These are phyloP conservation scores for Mollisiaceae sp. DNA, from an alignment of 2,329 filamentous ascomycete species.

Conservation along the genomic window DNA sequence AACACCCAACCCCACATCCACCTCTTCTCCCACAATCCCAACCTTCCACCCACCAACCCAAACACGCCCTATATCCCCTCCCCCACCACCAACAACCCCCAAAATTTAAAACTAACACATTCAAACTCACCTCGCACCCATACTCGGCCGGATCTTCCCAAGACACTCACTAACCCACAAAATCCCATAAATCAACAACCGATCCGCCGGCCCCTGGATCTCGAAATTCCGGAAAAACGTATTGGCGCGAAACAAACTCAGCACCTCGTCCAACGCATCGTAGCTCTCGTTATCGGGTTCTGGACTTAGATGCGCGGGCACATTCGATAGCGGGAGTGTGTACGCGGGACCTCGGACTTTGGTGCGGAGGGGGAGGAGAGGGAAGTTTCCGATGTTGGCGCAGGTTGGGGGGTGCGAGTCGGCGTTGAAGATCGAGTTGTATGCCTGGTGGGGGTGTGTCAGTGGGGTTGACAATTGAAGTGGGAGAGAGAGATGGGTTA, in stretches of 20 bases:
- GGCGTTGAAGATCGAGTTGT: conserved; percentile 95
- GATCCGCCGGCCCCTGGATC: conserved; percentile 94
- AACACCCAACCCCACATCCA: background rate
- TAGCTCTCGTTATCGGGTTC: conserved; percentile 92
- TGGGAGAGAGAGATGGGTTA: background rate
- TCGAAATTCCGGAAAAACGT: conserved; percentile 99
- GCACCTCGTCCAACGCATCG: conserved; percentile 93
- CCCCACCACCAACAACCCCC: background rate
- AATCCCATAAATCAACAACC: conserved; percentile 95
- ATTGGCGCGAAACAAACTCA: conserved; percentile 94
- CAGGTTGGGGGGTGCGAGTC: conserved; percentile 68
- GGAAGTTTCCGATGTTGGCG: conserved; percentile 81
- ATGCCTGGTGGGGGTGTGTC: conserved; percentile 65
- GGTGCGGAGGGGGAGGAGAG: conserved; percentile 91
- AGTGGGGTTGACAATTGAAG: background rate
- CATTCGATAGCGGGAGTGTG: conserved; percentile 66
- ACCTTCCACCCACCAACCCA: background rate
- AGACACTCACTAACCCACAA: conserved; percentile 92
- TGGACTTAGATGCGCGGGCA: conserved; percentile 56
- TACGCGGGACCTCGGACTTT: conserved; percentile 95
- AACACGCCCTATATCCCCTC: background rate
- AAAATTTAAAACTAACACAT: too few species aligned
- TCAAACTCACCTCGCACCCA: conserved; percentile 63
- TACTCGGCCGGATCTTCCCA: conserved; percentile 80
- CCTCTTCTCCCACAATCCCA: background rate